A percentile compares a stretch with the other conserved stretches of the same genome.
Evolutionary conservation across 139 green algal genomes (phyloP).

Genomic region (Chlorella sp.): DNA sequence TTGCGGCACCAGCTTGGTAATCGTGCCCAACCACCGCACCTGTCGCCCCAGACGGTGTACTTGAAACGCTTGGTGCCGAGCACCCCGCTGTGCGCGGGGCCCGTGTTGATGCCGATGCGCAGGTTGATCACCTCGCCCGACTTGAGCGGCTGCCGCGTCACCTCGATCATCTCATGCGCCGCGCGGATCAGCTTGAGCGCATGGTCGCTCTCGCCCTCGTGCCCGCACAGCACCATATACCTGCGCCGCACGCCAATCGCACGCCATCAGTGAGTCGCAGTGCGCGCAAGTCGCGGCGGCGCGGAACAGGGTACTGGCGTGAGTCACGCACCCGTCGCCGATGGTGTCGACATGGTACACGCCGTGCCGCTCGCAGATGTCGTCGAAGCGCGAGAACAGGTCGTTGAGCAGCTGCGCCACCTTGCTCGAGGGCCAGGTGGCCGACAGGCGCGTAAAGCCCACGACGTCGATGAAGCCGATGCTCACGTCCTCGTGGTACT

Average conservation of each 20-base stretch:
- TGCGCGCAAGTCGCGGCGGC: no score
- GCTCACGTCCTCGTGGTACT: slow-evolving; percentile 6
- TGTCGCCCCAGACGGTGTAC: slow-evolving; percentile 14
- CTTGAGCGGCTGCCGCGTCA: background rate
- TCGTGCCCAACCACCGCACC: no score
- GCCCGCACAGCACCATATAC: slow-evolving; percentile 9
- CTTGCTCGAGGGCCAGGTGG: slow-evolving; percentile 4
- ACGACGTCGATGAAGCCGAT: slow-evolving; percentile 11
- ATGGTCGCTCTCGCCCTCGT: slow-evolving; percentile 7
- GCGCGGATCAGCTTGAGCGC: background rate
- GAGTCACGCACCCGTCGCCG: slow-evolving; percentile 7
- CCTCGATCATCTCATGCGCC: slow-evolving; percentile 3
- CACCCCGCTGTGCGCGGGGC: slow-evolving; percentile 27
- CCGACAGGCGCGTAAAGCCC: slow-evolving; percentile 5
- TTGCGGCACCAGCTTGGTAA: no score
- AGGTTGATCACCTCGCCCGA: background rate
- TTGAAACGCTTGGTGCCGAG: slow-evolving; percentile 22
- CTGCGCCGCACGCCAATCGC: no score
- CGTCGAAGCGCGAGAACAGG: slow-evolving; percentile 6
- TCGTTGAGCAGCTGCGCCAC: slow-evolving; percentile 11
- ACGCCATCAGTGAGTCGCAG: no score
- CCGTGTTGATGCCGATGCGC: slow-evolving; percentile 24
- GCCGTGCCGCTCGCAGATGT: slow-evolving; percentile 12
- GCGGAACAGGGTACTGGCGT: no score
- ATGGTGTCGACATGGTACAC: slow-evolving; percentile 13